phyloP scores from a whole-genome alignment of 495 filamentous ascomycete species.

The Neurospora tetrasperma region DNA sequence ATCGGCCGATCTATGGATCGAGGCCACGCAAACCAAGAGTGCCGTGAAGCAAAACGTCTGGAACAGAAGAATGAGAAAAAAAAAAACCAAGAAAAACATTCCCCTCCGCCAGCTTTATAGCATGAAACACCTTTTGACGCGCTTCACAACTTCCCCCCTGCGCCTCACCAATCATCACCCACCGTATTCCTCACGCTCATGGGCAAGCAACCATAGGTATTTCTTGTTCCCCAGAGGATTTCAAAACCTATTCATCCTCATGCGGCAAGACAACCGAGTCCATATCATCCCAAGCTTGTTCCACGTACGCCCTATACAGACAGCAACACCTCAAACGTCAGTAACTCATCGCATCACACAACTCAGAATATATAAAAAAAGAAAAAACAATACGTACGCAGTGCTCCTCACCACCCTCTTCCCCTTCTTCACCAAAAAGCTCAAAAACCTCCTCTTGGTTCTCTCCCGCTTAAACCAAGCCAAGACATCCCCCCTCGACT shows the following conservation, averaged over 20 bases:
- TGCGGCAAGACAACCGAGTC: constrained; percentile 12
- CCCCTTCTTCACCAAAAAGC: constrained; percentile 28
- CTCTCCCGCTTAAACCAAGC: constrained; percentile 35
- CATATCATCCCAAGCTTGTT: constrained; percentile 10
- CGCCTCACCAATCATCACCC: not conserved
- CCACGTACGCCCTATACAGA: constrained; percentile 5
- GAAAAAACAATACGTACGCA: constrained; percentile 15
- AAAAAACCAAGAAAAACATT: not conserved
- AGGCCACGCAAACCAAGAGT: not conserved
- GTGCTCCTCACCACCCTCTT: constrained; percentile 25
- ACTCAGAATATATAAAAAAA: too few relatives aligned
- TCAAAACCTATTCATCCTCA: not conserved
- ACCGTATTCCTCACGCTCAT: not conserved
- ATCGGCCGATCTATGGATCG: not conserved
- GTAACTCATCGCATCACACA: too few relatives aligned
- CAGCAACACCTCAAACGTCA: too few relatives aligned
- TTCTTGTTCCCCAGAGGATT: not conserved
- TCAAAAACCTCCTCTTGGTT: constrained; percentile 36
- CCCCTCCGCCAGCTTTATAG: not conserved
- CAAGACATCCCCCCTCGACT: constrained; percentile 25
- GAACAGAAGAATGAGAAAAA: not conserved
- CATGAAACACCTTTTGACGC: not conserved
- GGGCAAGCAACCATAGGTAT: not conserved
- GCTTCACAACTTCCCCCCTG: not conserved
- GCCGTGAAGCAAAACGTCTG: not conserved